Evolutionary conservation across 2,329 filamentous ascomycete species (phyloP), one percentile per base, ranked within the genome.

Genomic region (Hysterium pulicare): DNA sequence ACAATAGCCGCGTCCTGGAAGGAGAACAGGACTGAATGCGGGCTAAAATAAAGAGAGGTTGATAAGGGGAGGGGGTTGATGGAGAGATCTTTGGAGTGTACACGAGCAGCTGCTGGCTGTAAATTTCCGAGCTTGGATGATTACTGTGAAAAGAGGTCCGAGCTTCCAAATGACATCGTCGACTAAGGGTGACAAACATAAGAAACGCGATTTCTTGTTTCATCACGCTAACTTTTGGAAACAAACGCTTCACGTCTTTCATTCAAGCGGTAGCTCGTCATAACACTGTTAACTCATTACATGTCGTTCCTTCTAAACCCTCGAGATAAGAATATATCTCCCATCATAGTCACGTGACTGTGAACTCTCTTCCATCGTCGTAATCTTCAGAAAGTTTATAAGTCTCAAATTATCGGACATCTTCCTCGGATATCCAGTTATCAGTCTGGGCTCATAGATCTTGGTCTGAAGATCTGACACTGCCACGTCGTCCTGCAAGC

Each of bases 31-130:
- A 44, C 36, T 34, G 39, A 26, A 40, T 32, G 37, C 22, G 38
- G 45, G 47, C 47, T 42, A 50, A 47, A 41, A 33, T 42, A 42
- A 40, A 30, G 41, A 42, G 20, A 37, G 42, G 47, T 19, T 17
- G 51, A 42, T 48, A 41, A 40, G 44, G 42, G 41, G 49, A 42
- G 40, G 49, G 17, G 39, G 26, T 33, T 34, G 34, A 10, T 33
- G 22, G 26, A n/a, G n/a, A n/a, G n/a, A n/a, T n/a, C n/a, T n/a
- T n/a, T n/a, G n/a, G n/a, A n/a, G n/a, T n/a, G n/a, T n/a, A n/a
- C n/a, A n/a, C n/a, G n/a, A n/a, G n/a, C n/a, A n/a, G n/a, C n/a
- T n/a, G n/a, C n/a, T 20, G 24, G 22, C 22, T n/a, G 24, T 28
- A 28, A 28, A 28, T 28, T 28, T 28, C 24, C 24, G 24, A 28